phyloP scores from a whole-genome alignment of 345 rosid species.

The Eucalyptus decipiens region DNA sequence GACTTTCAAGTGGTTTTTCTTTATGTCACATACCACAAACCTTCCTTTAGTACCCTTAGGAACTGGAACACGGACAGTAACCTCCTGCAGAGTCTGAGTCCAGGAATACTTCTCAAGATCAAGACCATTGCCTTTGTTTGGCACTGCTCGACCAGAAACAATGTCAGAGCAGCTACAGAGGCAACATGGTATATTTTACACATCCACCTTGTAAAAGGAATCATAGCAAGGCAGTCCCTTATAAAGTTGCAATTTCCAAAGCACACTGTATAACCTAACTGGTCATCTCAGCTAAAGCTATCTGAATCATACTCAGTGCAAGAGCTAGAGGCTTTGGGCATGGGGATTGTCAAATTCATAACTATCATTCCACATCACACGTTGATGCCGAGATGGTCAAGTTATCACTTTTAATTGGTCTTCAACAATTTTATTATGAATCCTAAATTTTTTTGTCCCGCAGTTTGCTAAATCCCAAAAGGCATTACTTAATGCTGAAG shows the following conservation, averaged over 20 bases:
- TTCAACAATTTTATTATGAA: neutral
- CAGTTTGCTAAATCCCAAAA: neutral
- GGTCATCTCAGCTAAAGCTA: neutral
- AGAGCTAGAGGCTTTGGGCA: neutral
- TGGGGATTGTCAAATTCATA: neutral
- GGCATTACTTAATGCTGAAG: neutral
- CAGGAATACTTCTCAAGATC: slow-evolving; percentile 84
- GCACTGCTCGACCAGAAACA: slow-evolving; percentile 27
- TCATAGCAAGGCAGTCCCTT: neutral
- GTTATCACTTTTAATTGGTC: neutral
- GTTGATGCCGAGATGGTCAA: neutral
- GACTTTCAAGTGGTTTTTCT: slow-evolving; percentile 75
- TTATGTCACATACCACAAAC: slow-evolving; percentile 60
- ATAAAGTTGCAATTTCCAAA: neutral
- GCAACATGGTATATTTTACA: neutral
- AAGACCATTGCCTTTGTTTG: slow-evolving; percentile 84
- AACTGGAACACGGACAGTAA: slow-evolving; percentile 56
- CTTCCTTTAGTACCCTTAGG: slow-evolving; percentile 73
- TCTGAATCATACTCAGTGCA: neutral
- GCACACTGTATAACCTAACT: neutral
- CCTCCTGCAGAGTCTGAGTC: slow-evolving; percentile 85
- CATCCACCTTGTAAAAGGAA: neutral
- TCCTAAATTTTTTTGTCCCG: neutral
- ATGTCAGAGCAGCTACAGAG: neutral
- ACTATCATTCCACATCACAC: neutral